Evolutionary conservation across 495 filamentous ascomycete species (phyloP).

Genomic region (Xylaria nigripes): DNA sequence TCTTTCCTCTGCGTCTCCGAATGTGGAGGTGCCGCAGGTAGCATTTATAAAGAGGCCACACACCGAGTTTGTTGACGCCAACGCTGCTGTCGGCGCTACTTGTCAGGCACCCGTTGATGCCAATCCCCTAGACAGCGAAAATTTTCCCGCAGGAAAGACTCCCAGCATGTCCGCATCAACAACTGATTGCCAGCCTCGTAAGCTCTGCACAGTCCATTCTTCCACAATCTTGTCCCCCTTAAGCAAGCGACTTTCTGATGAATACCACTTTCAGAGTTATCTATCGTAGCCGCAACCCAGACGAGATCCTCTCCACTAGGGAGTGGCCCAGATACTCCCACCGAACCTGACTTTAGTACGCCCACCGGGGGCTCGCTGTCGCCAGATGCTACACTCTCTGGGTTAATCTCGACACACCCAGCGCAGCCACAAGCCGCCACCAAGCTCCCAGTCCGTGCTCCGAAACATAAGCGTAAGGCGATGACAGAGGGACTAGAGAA

Average conservation of each 20-base stretch:
- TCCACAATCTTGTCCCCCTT: not conserved
- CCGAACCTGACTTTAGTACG: conserved; percentile 30
- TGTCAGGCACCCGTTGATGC: conserved; percentile 3
- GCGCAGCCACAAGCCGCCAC: conserved; percentile 1
- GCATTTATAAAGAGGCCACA: conserved; percentile 28
- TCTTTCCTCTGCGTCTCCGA: conserved; percentile 30
- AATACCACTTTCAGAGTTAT: conserved; percentile 2
- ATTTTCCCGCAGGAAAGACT: conserved; percentile 7
- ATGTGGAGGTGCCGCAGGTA: conserved; percentile 27
- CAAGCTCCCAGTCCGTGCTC: conserved; percentile 1
- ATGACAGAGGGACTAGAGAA: conserved; percentile 41
- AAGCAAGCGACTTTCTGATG: not conserved
- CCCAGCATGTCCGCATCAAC: conserved; percentile 2
- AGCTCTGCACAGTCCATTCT: not conserved
- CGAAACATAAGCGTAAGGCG: conserved; percentile 13
- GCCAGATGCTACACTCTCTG: conserved; percentile 20
- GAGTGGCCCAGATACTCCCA: conserved; percentile 25
- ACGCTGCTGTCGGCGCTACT: conserved; percentile 1
- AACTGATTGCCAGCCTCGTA: conserved; percentile 11
- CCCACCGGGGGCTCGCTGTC: conserved; percentile 21
- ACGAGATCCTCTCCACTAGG: conserved; percentile 19
- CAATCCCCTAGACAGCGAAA: conserved; percentile 10
- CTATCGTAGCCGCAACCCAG: not conserved
- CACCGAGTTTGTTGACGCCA: conserved; percentile 23
- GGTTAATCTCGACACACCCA: not conserved